Conservation (phyloP, 2,329 filamentous ascomycete species). For the Nemania sp. region DNA sequence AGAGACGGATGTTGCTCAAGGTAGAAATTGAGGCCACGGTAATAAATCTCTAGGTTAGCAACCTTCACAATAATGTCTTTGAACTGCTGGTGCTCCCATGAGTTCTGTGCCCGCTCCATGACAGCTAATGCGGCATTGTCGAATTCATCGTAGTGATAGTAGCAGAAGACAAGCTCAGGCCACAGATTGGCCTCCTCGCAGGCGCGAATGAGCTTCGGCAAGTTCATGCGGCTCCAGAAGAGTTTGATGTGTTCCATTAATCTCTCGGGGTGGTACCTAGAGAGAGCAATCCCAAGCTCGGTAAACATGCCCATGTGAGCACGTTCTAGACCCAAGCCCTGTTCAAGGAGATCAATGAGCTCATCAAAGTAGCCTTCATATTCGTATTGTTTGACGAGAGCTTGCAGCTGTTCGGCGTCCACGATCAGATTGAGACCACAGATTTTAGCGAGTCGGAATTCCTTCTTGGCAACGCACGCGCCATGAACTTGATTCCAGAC, state of each 20-base stretch:
- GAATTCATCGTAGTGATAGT: conserved; percentile 97
- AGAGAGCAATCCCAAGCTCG: conserved; percentile 84
- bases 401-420: conserved; percentile 91
- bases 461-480: conserved; percentile 95
- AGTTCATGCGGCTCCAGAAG: conserved; percentile 98
- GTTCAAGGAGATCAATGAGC: conserved; percentile 90
- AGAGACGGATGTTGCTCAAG: conserved; percentile 95
- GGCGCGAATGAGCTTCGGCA: conserved; percentile 92
- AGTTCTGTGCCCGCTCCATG: conserved; percentile 96
- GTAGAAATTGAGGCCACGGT: conserved; percentile 95
- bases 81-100: conserved; percentile 99
- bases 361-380: conserved; percentile 97
- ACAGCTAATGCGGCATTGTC: conserved; percentile 97
- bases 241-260: conserved; percentile 99
- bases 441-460: conserved; percentile 98
- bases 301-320: conserved; percentile 99
- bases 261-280: conserved; percentile 92
- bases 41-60: conserved; percentile 98
- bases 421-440: conserved; percentile 98
- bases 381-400: conserved; percentile 96
- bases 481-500: conserved; percentile 99
- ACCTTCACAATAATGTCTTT: conserved; percentile 99
- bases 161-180: conserved; percentile 97
- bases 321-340: conserved; percentile 88
- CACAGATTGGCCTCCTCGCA: conserved; percentile 95